phyloP scores from a whole-genome alignment of 768 basidiomycete species.

The Royoungia palumana region DNA sequence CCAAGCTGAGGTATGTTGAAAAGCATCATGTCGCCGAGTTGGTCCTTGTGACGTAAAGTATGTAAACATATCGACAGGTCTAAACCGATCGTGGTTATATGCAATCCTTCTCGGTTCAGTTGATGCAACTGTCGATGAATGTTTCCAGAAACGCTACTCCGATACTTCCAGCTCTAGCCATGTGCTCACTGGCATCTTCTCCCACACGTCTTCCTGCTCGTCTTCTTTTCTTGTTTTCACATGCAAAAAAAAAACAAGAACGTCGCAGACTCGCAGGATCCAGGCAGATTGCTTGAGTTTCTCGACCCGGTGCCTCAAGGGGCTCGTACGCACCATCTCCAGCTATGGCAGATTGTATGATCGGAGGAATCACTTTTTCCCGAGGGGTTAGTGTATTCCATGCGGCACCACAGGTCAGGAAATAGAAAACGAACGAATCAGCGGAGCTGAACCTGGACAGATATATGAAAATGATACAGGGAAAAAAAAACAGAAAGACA shows the following conservation, averaged over 20 bases:
- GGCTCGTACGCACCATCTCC: slow-evolving; percentile 65
- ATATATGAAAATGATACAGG: too few species aligned
- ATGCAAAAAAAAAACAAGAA: too few species aligned
- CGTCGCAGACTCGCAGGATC: slow-evolving; percentile 60
- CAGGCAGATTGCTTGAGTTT: slow-evolving; percentile 57
- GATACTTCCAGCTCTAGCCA: slow-evolving; percentile 42
- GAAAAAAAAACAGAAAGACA: not conserved
- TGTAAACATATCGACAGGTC: too few species aligned
- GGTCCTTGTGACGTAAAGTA: too few species aligned
- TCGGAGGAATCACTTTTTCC: slow-evolving; percentile 70
- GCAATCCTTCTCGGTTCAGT: too few species aligned
- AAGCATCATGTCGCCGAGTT: too few species aligned
- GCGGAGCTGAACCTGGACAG: not conserved
- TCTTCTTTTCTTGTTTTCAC: slow-evolving; percentile 54
- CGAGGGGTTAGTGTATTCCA: slow-evolving; percentile 69
- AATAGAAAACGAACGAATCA: not conserved
- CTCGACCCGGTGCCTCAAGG: slow-evolving; percentile 67
- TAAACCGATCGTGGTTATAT: too few species aligned
- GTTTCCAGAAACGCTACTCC: slow-evolving; percentile 3
- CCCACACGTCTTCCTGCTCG: slow-evolving; percentile 61
- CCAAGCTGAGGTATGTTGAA: too few species aligned
- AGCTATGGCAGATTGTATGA: slow-evolving; percentile 64
- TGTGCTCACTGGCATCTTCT: slow-evolving; percentile 49
- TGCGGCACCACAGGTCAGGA: slow-evolving; percentile 48
- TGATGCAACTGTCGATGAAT: too few species aligned